Evolutionary conservation across 2,329 filamentous ascomycete genomes (phyloP).

Genomic region (Cylindrodendrum hubeiense): DNA sequence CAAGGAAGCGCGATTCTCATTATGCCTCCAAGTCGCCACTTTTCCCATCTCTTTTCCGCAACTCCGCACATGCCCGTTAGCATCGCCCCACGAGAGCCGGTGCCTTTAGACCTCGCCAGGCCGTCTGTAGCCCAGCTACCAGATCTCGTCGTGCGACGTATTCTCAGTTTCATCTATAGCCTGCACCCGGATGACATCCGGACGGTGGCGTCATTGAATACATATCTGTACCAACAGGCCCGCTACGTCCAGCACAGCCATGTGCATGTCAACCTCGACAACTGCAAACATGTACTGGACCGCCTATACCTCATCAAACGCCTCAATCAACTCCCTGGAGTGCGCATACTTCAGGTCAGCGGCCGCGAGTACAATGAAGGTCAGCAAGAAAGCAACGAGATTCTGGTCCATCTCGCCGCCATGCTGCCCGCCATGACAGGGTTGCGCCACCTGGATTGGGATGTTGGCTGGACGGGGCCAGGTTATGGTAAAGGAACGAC

Average conservation of each 20-base stretch:
- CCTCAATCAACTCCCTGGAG: constrained; percentile 14
- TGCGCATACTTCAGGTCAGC: constrained; percentile 16
- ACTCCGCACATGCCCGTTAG: neutral
- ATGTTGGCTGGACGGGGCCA: neutral
- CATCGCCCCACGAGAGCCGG: neutral
- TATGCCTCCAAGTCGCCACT: neutral
- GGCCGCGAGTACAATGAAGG: neutral
- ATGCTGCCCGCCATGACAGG: constrained; percentile 17
- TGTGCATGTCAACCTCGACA: constrained; percentile 22
- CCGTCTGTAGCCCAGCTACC: constrained; percentile 20
- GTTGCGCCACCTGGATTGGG: constrained; percentile 16
- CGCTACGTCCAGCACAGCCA: constrained; percentile 20
- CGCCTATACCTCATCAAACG: constrained; percentile 15
- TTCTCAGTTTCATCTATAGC: constrained; percentile 9
- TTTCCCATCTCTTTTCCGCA: neutral
- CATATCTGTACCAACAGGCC: constrained; percentile 10
- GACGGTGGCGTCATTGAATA: neutral
- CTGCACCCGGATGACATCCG: neutral
- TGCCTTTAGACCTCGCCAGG: neutral
- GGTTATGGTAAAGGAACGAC: neutral
- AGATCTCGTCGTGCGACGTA: constrained; percentile 9
- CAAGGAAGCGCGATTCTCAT: too few species aligned
- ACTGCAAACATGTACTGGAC: neutral
- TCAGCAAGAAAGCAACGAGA: neutral
- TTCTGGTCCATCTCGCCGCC: constrained; percentile 3